Base-by-base conservation (phyloP, 2,329 filamentous ascomycete species). In the Phyllosticta paracitricarpa region DNA sequence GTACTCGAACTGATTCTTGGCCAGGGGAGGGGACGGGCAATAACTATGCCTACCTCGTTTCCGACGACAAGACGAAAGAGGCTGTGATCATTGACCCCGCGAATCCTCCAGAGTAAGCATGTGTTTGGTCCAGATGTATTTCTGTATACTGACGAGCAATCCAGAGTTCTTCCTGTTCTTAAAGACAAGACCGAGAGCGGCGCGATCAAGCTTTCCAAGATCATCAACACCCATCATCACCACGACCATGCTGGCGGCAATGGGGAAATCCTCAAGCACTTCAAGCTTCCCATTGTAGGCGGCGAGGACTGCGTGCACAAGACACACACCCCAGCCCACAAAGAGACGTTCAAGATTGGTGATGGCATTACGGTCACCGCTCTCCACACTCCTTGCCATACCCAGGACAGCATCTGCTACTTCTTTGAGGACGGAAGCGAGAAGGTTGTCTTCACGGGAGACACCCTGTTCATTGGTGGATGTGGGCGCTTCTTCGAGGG, bases 401-500 rank as follows among this genome's bases (percentile, higher is more conserved):
- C 94, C 1, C 92, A 97, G 77, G 94, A 99, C 77, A 97, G 92
- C 74, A 96, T 99, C 72, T 99, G 94, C 80, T 99, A 87, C 79
- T 90, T 86, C 67, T 86, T 94, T 79, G 84, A 96, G 75, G 93
- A 99, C 70, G 86, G 85, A 22, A 59, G 51, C 25, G 81, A 89
- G 56, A 86, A 84, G 68, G 92, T 83, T 7, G 91, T 99, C 2
- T 99, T 99, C 71, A 97, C 94, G 0, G 94, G 94, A 9, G 94
- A 99, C 72, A 99, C 94, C 0, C 79, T 99, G 48, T 99, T 99
- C 77, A 93, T 96, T 71, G 92, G 89, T 62, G 92, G 94, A 30
- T 99, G 94, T 71, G 94, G 94, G 48, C 86, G 88, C 62, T 99
- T 99, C 79, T 99, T 99, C 70, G 94, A 99, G 75, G 94, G 94